Percentiles rank a stretch among this genome's conserved stretches.
phyloP scores from a whole-genome alignment of 768 basidiomycete genomes.

The Boletus subcaerulescens region DNA sequence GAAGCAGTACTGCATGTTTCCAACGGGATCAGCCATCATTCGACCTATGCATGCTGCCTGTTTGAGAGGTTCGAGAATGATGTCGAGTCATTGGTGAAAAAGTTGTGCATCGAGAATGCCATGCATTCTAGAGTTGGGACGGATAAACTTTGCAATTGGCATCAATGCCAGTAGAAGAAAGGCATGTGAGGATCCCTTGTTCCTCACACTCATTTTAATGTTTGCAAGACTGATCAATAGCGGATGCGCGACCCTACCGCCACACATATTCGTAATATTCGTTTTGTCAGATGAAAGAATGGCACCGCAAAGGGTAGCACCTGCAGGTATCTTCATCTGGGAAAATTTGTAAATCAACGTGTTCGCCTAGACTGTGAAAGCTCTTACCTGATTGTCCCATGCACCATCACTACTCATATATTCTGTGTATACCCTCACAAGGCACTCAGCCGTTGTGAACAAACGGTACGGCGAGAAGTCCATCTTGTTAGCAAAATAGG shows the following conservation, averaged over 20 bases:
- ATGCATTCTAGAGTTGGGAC: not conserved
- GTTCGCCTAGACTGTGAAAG: too few species aligned
- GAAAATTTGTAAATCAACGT: too few species aligned
- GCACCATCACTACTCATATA: conserved; percentile 16
- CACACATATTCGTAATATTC: too few species aligned
- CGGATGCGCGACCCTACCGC: not conserved
- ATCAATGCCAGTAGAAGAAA: too few species aligned
- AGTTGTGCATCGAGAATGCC: not conserved
- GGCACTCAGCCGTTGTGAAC: not conserved
- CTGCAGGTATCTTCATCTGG: too few species aligned
- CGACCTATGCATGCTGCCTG: too few species aligned
- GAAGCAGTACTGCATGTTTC: not conserved
- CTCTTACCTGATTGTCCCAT: too few species aligned
- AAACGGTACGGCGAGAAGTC: not conserved
- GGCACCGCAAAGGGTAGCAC: too few species aligned
- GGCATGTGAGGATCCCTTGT: too few species aligned
- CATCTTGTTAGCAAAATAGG: not conserved
- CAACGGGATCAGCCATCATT: not conserved
- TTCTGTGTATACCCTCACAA: conserved; percentile 12
- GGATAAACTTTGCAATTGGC: not conserved
- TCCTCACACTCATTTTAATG: not conserved
- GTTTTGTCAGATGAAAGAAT: too few species aligned
- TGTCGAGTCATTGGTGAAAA: not conserved
- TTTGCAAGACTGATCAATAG: not conserved
- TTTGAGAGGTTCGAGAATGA: not conserved